Conservation (phyloP, 2,329 filamentous ascomycete species). For the Cladosporium sp. region DNA sequence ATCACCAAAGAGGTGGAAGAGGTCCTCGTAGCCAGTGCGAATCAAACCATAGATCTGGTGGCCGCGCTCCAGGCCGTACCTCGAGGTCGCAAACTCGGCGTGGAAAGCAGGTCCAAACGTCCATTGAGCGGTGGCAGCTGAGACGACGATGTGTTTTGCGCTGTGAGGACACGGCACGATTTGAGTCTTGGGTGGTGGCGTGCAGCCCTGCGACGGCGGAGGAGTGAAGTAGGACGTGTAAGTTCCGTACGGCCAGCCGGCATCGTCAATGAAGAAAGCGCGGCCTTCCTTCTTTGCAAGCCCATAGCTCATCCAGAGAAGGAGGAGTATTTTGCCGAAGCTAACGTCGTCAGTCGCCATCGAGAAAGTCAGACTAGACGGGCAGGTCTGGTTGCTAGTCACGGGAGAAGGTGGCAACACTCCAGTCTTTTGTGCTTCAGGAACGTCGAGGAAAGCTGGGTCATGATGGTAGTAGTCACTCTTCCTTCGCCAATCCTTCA, state of each 20-base stretch:
- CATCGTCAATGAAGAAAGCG: constrained; percentile 82
- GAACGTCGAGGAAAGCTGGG: constrained; percentile 71
- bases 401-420: constrained; percentile 38
- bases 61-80: constrained; percentile 42
- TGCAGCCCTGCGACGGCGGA: constrained; percentile 65
- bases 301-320: constrained; percentile 81
- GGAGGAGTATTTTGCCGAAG: constrained; percentile 73
- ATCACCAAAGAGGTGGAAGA: constrained; percentile 68
- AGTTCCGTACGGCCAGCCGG: constrained; percentile 75
- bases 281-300: constrained; percentile 72
- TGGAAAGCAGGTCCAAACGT: constrained; percentile 64
- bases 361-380: constrained; percentile 72
- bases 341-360: constrained; percentile 74
- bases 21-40: constrained; percentile 67
- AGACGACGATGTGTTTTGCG: constrained; percentile 73
- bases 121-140: constrained; percentile 64
- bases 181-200: constrained; percentile 70
- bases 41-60: constrained; percentile 67
- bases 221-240: constrained; percentile 71
- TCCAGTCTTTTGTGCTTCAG: constrained; percentile 66
- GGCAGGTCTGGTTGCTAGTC: constrained; percentile 56
- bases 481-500: constrained; percentile 48
- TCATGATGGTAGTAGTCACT: constrained; percentile 63
- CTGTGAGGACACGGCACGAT: constrained; percentile 78
- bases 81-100: constrained; percentile 44